Percentiles rank a stretch among this genome's conserved stretches.
Evolutionary conservation across 129 eudicot genomes (phyloP).

Genomic region (Centrapalus pauciflorus): DNA sequence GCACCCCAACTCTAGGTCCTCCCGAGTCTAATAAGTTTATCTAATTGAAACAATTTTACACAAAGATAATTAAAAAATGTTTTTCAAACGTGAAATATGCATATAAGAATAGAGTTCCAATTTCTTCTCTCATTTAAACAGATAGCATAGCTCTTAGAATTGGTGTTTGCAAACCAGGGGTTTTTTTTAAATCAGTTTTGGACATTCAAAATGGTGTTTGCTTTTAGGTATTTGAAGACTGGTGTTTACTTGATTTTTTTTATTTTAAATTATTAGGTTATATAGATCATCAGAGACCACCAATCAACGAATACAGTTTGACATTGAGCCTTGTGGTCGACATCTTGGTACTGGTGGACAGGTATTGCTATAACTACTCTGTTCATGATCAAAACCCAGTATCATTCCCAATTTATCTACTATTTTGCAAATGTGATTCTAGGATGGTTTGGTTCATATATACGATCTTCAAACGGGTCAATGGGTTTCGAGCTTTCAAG

Average conservation of each 20-base stretch:
- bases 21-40: too few species aligned
- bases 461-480: slow-evolving; percentile 96
- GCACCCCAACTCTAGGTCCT: neutral
- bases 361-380: slow-evolving; percentile 36
- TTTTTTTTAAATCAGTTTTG: too few species aligned
- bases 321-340: slow-evolving; percentile 80
- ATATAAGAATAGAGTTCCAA: too few species aligned
- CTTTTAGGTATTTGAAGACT: slow-evolving; percentile 8
- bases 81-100: too few species aligned
- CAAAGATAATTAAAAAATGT: too few species aligned
- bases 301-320: slow-evolving; percentile 95
- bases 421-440: slow-evolving; percentile 7
- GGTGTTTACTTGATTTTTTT: neutral
- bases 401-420: slow-evolving; percentile 1
- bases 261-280: slow-evolving; percentile 44
- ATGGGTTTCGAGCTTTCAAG: slow-evolving; percentile 91
- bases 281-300: slow-evolving; percentile 89
- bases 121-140: too few species aligned
- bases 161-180: too few species aligned
- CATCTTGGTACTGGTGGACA: slow-evolving; percentile 98
- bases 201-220: too few species aligned
- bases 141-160: too few species aligned
- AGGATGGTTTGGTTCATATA: slow-evolving; percentile 95
- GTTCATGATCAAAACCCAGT: neutral
- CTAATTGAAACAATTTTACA: too few species aligned